Base-by-base conservation (phyloP, 257 asterid species). In the Capsicum baccatum region DNA sequence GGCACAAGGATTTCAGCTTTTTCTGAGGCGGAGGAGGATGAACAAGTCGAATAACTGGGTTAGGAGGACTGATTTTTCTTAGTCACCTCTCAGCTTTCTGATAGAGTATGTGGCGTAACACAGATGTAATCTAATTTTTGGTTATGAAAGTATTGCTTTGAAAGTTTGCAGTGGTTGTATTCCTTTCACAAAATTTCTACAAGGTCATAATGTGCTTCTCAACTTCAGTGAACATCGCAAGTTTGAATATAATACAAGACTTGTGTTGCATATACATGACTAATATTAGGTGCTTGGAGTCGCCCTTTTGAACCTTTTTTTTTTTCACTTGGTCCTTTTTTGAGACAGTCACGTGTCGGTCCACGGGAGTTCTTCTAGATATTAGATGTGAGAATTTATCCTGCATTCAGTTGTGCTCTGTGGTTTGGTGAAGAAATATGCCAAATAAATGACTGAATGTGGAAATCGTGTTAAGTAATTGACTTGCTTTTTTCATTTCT, bases 11-110 rank as follows among this genome's bases (percentile, higher is more conserved):
- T 86, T 86, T 94, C 98, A 1, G 89, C 90, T 1, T 93, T 95
- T 90, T 91, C 94, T 7, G 99, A 94, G 88, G 95, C 94, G 60
- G 98, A 94, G 80, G 94, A 91, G 62, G 91, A 88, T 17, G 88
- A 88, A 21, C 87, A 86, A 50, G 91, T 85, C n/a, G 92, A 88
- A 35, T 70, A 83, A 50, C 64, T 85, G 37, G 87, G 78, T 39
- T 89, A 88, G 3, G 91, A 68, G 21, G 91, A 82, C 80, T 67
- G 88, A 89, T 39, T 74, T 58, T 66, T 52, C 81, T 50, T 21
- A 26, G 33, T 26, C 33, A 26, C 33, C 33, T 26, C 33, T 26
- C 33, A 26, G 33, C 33, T 26, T 26, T 26, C 33, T 26, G 1
- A 26, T 26, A 50, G 80, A 48, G 39, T 19, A 73, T 73, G 19